Evolutionary conservation across 2,329 filamentous ascomycete species (phyloP), one percentile per base, ranked within the genome.

Genomic region (Fusarium xylarioides): DNA sequence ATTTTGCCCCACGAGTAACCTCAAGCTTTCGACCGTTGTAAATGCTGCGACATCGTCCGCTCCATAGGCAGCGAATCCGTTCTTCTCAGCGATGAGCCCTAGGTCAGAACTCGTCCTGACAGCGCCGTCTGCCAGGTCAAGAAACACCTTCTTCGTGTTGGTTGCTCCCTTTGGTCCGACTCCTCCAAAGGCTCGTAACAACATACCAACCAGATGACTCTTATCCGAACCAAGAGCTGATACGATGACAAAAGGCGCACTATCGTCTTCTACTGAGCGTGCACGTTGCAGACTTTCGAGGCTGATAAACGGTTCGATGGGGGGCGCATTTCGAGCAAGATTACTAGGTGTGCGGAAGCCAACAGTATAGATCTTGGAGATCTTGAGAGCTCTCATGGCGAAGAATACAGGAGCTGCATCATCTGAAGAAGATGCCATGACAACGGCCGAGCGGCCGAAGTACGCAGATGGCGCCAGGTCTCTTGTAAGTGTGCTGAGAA

Each of bases 381-480:
- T 90, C 59, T 90, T 90, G 34, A 97, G 87, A 43, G 91, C 93
- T 74, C 91, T 91, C 66, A 97, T 85, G 0, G 94, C 94, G 77
- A 93, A 97, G 70, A 97, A 91, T 4, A 91, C 89, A 2, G 93
- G 91, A 4, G 93, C 92, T 9, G 94, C 94, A 74, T 95, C 93
- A 63, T 93, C 90, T 46, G 92, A 89, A 1, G 89, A 90, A 23
- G 89, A 91, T 14, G 93, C 92, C 16, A 97, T 84, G 19, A 97
- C 88, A 49, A 97, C 89, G 5, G 93, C 93, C 8, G 93, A 90
- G 53, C 93, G 90, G 46, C 90, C 91, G 73, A 89, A 89, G 80
- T 95, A 97, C 2, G 94, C 93, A 9, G 93, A 95, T 1, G 94
- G 93, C 0, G 95, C 92, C 74, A 95, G 91, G 76, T 97, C 93